Conservation (phyloP, 2,329 filamentous ascomycete genomes). For the Ilyonectria sp. region DNA sequence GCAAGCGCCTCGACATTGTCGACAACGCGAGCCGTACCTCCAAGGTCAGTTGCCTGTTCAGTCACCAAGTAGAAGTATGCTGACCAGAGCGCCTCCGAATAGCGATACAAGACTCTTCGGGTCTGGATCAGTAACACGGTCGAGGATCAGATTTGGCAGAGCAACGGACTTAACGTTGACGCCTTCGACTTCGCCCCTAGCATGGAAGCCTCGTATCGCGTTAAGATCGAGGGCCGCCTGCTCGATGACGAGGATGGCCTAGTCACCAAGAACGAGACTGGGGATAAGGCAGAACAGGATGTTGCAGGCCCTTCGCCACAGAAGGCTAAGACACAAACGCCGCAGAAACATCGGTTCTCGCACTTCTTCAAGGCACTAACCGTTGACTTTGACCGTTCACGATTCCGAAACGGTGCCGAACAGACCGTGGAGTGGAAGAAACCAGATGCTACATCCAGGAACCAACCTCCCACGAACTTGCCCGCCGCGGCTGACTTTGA, state of each 20-base stretch:
- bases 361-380: constrained; percentile 88
- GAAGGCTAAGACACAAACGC: constrained; percentile 56
- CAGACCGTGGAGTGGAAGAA: constrained; percentile 89
- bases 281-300: constrained; percentile 47
- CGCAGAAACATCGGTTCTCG: constrained; percentile 73
- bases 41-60: constrained; percentile 66
- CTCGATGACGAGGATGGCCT: constrained; percentile 77
- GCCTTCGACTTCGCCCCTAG: constrained; percentile 87
- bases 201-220: constrained; percentile 84
- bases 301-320: constrained; percentile 47
- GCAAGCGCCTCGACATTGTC: constrained; percentile 92
- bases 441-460: constrained; percentile 71
- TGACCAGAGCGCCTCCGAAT: constrained; percentile 16
- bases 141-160: constrained; percentile 95
- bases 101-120: constrained; percentile 87
- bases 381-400: constrained; percentile 79
- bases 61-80: neutral
- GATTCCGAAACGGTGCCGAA: constrained; percentile 68
- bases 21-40: constrained; percentile 83
- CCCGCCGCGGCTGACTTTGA: constrained; percentile 86
- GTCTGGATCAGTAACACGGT: constrained; percentile 97
- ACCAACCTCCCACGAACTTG: constrained; percentile 53
- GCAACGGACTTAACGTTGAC: constrained; percentile 76
- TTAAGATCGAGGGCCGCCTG: constrained; percentile 92
- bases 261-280: constrained; percentile 57